These are phyloP conservation scores for Lasiodiplodia citricola DNA, from an alignment of 2,329 filamentous ascomycete genomes.

Conservation along the genomic window DNA sequence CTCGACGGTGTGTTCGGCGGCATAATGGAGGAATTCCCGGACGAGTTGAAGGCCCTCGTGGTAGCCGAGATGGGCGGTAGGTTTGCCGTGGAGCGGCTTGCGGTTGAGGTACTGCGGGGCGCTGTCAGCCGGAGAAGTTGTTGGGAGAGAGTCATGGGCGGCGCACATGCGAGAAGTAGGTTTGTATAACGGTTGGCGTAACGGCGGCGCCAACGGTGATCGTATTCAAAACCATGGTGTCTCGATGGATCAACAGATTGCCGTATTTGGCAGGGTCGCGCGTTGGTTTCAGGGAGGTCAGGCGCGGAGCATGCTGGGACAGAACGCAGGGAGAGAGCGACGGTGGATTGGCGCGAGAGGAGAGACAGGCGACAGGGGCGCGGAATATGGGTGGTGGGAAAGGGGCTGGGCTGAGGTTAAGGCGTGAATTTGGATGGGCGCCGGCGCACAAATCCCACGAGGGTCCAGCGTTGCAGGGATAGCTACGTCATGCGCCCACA, in stretches of 20 bases:
- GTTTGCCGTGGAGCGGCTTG: constrained; percentile 75
- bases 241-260: constrained; percentile 4
- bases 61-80: constrained; percentile 90
- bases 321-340: not conserved
- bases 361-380: constrained; percentile 1
- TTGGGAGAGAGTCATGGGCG: not conserved
- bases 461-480: constrained; percentile 8
- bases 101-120: constrained; percentile 77
- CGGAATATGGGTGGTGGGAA: not conserved
- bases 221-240: constrained; percentile 72
- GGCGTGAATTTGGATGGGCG: constrained; percentile 13
- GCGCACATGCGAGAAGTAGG: constrained; percentile 83
- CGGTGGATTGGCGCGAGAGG: not conserved
- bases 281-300: constrained; percentile 9
- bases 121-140: constrained; percentile 5
- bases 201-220: constrained; percentile 82
- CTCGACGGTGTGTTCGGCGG: constrained; percentile 89
- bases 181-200: constrained; percentile 85
- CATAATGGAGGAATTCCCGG: constrained; percentile 81
- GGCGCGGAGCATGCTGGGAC: constrained; percentile 9
- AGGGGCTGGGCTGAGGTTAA: not conserved
- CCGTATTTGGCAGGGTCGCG: constrained; percentile 1
- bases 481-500: constrained; percentile 10
- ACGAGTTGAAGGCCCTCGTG: constrained; percentile 90
- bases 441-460: not conserved